Base-by-base conservation (phyloP, 2,329 filamentous ascomycete species). In the Monosporascus sp. region DNA sequence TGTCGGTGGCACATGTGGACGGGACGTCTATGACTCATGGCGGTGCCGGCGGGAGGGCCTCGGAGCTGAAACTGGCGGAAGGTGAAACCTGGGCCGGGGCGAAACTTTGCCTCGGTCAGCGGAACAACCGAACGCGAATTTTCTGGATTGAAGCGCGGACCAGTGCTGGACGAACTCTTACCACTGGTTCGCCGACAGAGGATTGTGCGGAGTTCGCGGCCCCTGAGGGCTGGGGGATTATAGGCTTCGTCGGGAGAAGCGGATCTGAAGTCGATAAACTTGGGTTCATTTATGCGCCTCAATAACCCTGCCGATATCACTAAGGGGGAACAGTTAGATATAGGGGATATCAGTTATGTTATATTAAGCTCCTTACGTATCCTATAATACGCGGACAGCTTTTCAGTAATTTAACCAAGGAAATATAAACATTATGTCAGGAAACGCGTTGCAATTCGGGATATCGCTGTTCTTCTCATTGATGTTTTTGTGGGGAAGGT, bases 201-300 rank as follows among this genome's bases (percentile, higher is more conserved):
- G 68, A 73, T 44, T 78, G 75, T 57, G 60, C 64, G n/a, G 69
- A 68, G 0, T 72, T 67, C 50, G 64, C 61, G 34, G 73, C 73
- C 6, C 72, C 71, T 24, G 50, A 56, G 14, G 75, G 74, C 2
- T 76, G 70, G 66, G 69, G 65, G 4, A 71, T 79, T 58, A 71
- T 75, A 8, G 63, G 62, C 3, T 65, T 61, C 48, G 44, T 65
- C 5, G 63, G 63, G 17, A 74, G 78, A 60, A 68, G 62, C 54
- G 81, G 78, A 0, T 77, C 81, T 53, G 79, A 83, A 66, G 60
- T 84, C 45, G 81, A 84, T 62, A 74, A 77, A 63, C 60, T 84
- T 38, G 80, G 66, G 0, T 75, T 79, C 54, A 64, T 77, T 27
- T 79, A 74, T 55, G 74, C 71, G 18, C 71, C 71, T 17, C 67